Conservation (phyloP, 305 asterid species). For the Solanum hybrid region DNA sequence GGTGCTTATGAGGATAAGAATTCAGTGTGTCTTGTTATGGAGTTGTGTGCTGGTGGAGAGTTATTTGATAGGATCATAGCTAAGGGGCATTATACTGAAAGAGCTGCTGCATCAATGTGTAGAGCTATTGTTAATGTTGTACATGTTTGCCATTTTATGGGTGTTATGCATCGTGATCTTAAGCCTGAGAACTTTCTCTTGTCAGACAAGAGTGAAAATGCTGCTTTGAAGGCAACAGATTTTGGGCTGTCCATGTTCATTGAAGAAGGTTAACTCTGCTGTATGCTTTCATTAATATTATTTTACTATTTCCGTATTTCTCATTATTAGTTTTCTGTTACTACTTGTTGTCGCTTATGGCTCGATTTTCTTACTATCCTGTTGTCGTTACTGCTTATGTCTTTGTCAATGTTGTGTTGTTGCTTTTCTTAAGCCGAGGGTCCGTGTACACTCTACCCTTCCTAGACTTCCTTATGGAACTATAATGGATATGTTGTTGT, state of each 20-base stretch:
- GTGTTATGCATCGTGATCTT: slow-evolving; percentile 79
- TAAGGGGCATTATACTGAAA: slow-evolving; percentile 65
- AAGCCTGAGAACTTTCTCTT: slow-evolving; percentile 87
- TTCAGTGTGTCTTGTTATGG: slow-evolving; percentile 76
- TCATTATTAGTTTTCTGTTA: not conserved
- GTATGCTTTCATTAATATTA: not conserved
- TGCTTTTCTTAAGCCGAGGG: not conserved
- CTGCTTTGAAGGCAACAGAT: slow-evolving; percentile 71
- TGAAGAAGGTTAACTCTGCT: slow-evolving; percentile 46
- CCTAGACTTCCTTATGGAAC: not conserved
- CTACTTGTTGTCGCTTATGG: not conserved
- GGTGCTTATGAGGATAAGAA: slow-evolving; percentile 76
- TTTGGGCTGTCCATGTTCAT: slow-evolving; percentile 74
- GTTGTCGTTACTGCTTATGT: not conserved
- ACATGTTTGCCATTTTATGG: slow-evolving; percentile 80
- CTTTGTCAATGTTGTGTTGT: not conserved
- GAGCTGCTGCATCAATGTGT: slow-evolving; percentile 72
- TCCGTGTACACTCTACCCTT: not conserved
- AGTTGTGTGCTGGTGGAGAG: slow-evolving; percentile 85
- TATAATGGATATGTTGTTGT: not conserved
- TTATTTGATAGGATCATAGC: slow-evolving; percentile 76
- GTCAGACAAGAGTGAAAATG: slow-evolving; percentile 43
- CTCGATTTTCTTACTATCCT: not conserved
- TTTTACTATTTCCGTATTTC: not conserved
- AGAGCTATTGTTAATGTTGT: slow-evolving; percentile 74